Percentiles rank a stretch among this genome's conserved stretches.
phyloP scores from a whole-genome alignment of 306 rosid species.

The Quercus suber region DNA sequence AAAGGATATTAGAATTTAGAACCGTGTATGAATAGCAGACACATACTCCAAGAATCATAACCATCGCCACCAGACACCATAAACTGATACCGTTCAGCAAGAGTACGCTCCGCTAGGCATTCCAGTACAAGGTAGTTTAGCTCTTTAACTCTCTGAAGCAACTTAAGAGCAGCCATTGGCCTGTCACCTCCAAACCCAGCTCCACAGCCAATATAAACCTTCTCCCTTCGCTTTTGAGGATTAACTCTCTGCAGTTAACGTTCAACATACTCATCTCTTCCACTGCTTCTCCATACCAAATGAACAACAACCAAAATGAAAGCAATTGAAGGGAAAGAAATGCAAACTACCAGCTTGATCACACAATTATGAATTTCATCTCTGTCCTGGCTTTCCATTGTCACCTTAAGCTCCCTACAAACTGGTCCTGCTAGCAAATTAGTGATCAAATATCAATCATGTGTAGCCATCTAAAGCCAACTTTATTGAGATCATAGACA shows the following conservation, averaged over 20 bases:
- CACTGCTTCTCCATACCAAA: slow-evolving; percentile 1
- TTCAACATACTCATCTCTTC: slow-evolving; percentile 23
- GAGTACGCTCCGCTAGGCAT: slow-evolving; percentile 95
- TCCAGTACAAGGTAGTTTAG: slow-evolving; percentile 92
- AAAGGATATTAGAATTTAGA: too few species aligned
- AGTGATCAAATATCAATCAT: slow-evolving; percentile 3
- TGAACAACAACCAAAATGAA: not conserved
- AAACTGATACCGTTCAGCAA: slow-evolving; percentile 75
- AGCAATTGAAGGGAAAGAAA: slow-evolving; percentile 3
- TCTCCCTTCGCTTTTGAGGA: slow-evolving; percentile 64
- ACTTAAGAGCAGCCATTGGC: slow-evolving; percentile 82
- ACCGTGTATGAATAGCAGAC: not conserved
- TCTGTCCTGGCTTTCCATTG: slow-evolving; percentile 45
- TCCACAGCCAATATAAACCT: slow-evolving; percentile 88
- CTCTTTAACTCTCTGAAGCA: slow-evolving; percentile 69
- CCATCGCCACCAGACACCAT: slow-evolving; percentile 88
- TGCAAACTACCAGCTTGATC: slow-evolving; percentile 58
- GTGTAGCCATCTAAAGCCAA: not conserved
- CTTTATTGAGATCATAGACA: not conserved
- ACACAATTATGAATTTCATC: slow-evolving; percentile 57
- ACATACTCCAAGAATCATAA: slow-evolving; percentile 79
- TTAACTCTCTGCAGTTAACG: slow-evolving; percentile 51
- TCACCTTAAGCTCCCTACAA: slow-evolving; percentile 18
- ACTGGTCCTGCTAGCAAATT: slow-evolving; percentile 10
- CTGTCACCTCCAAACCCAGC: slow-evolving; percentile 98